These are phyloP conservation scores for Crassisporium funariophilum DNA, from an alignment of 768 basidiomycete species.

Conservation along the genomic window DNA sequence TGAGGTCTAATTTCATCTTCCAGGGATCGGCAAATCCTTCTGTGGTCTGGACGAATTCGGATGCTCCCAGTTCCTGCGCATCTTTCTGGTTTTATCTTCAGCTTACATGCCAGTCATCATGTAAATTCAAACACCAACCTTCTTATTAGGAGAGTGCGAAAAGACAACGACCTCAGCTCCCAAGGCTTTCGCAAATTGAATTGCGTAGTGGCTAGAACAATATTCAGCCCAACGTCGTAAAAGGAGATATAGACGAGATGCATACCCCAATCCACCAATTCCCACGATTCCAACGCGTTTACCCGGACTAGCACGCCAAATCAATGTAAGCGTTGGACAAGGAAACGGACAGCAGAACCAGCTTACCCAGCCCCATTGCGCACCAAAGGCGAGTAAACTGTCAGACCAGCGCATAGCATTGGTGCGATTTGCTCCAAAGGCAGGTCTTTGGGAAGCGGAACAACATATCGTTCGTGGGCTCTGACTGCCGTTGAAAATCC, in stretches of 20 bases:
- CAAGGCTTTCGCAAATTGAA: conserved; percentile 46
- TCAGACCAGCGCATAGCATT: conserved; percentile 68
- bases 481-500: conserved; percentile 53
- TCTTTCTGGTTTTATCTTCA: conserved; percentile 38
- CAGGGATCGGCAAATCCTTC: conserved; percentile 40
- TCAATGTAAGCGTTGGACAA: conserved; percentile 6
- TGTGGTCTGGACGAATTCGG: conserved; percentile 49
- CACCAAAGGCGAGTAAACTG: conserved; percentile 61
- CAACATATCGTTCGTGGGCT: conserved; percentile 55
- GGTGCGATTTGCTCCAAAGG: conserved; percentile 57
- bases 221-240: neutral
- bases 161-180: conserved; percentile 59
- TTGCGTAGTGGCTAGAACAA: conserved; percentile 30
- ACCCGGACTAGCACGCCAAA: conserved; percentile 63
- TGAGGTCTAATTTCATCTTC: conserved; percentile 48
- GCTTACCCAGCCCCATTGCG: conserved; percentile 45
- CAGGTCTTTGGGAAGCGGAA: conserved; percentile 58
- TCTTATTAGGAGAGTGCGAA: conserved; percentile 54
- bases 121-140: conserved; percentile 18
- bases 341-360: too few relatives aligned
- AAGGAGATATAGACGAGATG: neutral
- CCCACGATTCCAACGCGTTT: conserved; percentile 69
- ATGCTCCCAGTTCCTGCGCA: conserved; percentile 59
- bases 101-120: neutral
- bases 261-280: conserved; percentile 59